phyloP scores from a whole-genome alignment of 2,329 filamentous ascomycete species.

The Dothideomycetes sp. region DNA sequence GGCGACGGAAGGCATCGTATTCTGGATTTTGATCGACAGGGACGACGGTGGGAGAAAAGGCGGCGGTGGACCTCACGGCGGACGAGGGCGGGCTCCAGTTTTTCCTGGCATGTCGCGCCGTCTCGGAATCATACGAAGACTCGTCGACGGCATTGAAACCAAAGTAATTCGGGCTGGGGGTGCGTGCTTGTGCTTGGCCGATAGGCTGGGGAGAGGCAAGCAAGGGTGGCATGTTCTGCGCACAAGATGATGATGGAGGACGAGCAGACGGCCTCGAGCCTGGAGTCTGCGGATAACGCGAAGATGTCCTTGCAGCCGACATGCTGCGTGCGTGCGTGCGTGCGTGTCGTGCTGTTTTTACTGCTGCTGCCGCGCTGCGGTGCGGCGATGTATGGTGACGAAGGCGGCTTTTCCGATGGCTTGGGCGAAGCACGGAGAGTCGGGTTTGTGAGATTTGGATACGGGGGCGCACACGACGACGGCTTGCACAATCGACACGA shows the following conservation, averaged over 20 bases:
- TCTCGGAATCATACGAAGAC: constrained; percentile 29
- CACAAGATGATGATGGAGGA: constrained; percentile 16
- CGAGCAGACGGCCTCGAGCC: constrained; percentile 4
- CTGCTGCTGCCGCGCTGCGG: constrained; percentile 13
- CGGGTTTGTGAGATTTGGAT: no score
- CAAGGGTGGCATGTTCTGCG: constrained; percentile 23
- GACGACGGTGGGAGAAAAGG: constrained; percentile 58
- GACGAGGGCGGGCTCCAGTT: constrained; percentile 69
- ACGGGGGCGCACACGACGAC: no score
- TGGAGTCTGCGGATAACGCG: constrained; percentile 1
- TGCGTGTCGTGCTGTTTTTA: constrained; percentile 3
- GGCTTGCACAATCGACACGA: no score
- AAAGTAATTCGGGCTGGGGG: constrained; percentile 76
- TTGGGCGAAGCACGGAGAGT: no score
- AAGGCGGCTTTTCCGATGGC: background rate
- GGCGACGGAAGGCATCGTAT: constrained; percentile 69
- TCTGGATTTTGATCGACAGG: constrained; percentile 68
- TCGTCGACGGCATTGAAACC: constrained; percentile 55
- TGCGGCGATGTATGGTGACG: background rate
- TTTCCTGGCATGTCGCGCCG: constrained; percentile 48
- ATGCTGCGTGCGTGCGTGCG: constrained; percentile 6
- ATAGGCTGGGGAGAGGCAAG: constrained; percentile 19
- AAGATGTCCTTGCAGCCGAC: constrained; percentile 12
- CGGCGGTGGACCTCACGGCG: constrained; percentile 60
- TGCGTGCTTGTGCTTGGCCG: constrained; percentile 20